Evolutionary conservation across 768 basidiomycete species (phyloP).

Genomic region (Boletus subcaerulescens): DNA sequence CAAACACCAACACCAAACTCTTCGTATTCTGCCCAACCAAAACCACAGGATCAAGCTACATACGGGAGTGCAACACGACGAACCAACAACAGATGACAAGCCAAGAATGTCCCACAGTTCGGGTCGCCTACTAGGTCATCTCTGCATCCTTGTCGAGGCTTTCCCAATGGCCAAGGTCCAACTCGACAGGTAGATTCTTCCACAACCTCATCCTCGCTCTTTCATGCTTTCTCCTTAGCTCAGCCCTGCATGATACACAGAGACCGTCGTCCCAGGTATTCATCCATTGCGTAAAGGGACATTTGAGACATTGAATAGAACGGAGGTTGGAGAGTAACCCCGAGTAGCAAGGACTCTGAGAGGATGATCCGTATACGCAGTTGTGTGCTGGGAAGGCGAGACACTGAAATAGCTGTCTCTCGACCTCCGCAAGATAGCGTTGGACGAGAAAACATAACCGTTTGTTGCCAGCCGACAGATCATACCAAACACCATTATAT

Average conservation of each 20-base stretch:
- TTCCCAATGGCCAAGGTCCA: slow-evolving; percentile 9
- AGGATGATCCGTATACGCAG: not conserved
- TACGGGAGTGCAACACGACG: too few species aligned
- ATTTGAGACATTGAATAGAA: not conserved
- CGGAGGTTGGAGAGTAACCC: not conserved
- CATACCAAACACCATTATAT: not conserved
- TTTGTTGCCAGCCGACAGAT: not conserved
- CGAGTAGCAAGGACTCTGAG: not conserved
- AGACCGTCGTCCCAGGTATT: not conserved
- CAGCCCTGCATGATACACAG: not conserved
- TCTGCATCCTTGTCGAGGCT: slow-evolving; percentile 1
- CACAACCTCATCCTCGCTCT: not conserved
- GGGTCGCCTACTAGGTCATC: not conserved
- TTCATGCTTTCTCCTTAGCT: not conserved
- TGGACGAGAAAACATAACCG: slow-evolving; percentile 1
- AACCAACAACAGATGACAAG: too few species aligned
- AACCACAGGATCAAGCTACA: too few species aligned
- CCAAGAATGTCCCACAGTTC: too few species aligned
- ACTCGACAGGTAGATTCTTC: not conserved
- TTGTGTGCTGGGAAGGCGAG: not conserved
- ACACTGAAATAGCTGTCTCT: not conserved
- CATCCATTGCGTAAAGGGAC: not conserved
- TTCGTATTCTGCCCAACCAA: not conserved
- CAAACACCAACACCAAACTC: too few species aligned
- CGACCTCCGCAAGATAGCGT: not conserved